Base-by-base conservation (phyloP, 2,329 filamentous ascomycete genomes). In the Claviceps monticola region DNA sequence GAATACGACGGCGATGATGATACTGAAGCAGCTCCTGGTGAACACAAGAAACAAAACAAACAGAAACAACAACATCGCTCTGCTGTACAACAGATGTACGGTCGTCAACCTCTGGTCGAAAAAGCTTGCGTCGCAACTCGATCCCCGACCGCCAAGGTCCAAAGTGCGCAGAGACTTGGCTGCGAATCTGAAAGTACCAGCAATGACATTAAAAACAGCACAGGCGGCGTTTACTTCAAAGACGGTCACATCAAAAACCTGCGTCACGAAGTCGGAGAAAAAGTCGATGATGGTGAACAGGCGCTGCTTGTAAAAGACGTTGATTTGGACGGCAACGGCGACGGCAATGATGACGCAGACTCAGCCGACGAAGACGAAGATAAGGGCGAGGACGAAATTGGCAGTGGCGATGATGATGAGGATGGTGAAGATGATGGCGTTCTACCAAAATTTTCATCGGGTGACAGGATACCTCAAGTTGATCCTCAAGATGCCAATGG, bases 131-230 rank as follows among this genome's bases (percentile, higher is more conserved):
- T 88, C 53, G 82, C 87, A 55, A 71, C 75, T 56, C 82, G 81
- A 53, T 76, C 95, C 42, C 91, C 93, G 64, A 83, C 81, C n/a
- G 82, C 82, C 5, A 93, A 95, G 64, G 89, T 95, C 62, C 73
- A 79, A 52, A 95, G 97, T 51, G 95, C 95, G 63, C 79, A 84
- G 55, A 96, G 95, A 66, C 96, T 95, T 64, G 82, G 77, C 50
- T 82, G 76, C 56, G 86, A 96, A 64, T 95, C 95, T 61, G 81
- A 82, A 2, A 85, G 83, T 4, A 75, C 91, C 49, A 89, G 84
- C 51, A 91, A 97, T 66, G 89, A 95, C 68, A 89, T 97, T 60
- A 88, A 97, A 65, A 73, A 95, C 52, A 73, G 74, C 48, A 91
- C 86, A 0, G 89, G 88, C 51, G 74, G 86, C 53, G 82, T 97